Percentiles rank a stretch among this genome's conserved stretches.
Conservation (phyloP, 2,329 filamentous ascomycete species). For the Diaporthe citri region DNA sequence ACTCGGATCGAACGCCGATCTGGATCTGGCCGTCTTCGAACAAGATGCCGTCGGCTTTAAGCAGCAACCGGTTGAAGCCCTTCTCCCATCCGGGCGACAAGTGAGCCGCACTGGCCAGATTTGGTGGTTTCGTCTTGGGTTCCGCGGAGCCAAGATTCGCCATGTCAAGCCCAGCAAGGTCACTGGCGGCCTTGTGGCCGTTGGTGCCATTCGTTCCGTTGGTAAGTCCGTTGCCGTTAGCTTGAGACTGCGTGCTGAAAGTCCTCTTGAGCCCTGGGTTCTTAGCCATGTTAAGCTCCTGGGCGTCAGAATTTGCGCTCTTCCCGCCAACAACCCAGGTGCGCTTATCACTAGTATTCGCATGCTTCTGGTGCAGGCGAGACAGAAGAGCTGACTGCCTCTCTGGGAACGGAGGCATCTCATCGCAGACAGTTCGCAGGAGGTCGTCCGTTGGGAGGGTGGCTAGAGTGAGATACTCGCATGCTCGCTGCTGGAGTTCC, state of each 20-base stretch:
- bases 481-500: slow-evolving; percentile 95
- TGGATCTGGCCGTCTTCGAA: slow-evolving; percentile 97
- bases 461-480: slow-evolving; percentile 91
- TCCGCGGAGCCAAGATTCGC: slow-evolving; percentile 69
- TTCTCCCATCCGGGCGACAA: slow-evolving; percentile 94
- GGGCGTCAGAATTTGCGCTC: slow-evolving; percentile 86
- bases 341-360: slow-evolving; percentile 91
- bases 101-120: slow-evolving; percentile 92
- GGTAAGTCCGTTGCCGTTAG: slow-evolving; percentile 61
- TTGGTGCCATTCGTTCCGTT: slow-evolving; percentile 64
- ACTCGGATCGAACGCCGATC: slow-evolving; percentile 91
- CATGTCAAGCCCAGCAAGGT: slow-evolving; percentile 88
- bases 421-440: slow-evolving; percentile 92
- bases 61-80: slow-evolving; percentile 86
- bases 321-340: slow-evolving; percentile 99
- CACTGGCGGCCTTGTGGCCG: slow-evolving; percentile 65
- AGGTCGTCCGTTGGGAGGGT: slow-evolving; percentile 91
- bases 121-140: slow-evolving; percentile 76
- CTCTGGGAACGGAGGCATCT: slow-evolving; percentile 99
- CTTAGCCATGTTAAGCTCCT: slow-evolving; percentile 85
- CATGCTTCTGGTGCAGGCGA: slow-evolving; percentile 93
- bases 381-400: slow-evolving; percentile 92
- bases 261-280: slow-evolving; percentile 86
- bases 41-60: slow-evolving; percentile 85
- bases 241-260: slow-evolving; percentile 73